These are phyloP conservation scores for Apophysomyces elegans DNA, from an alignment of 371 early-diverging fungal species.

Conservation along the genomic window DNA sequence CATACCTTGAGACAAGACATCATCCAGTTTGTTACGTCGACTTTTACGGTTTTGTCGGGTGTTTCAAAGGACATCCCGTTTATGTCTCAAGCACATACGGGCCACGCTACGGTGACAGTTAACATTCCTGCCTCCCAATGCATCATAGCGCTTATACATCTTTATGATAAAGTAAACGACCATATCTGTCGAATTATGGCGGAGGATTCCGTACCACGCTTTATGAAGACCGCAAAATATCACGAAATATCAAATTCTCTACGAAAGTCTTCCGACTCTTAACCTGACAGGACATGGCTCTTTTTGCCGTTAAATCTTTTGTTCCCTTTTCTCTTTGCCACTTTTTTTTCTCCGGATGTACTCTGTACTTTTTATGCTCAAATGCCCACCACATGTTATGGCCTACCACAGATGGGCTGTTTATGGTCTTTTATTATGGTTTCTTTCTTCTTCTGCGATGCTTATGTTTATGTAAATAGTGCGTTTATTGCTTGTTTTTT, in stretches of 20 bases:
- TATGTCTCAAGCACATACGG: slow-evolving; percentile 15
- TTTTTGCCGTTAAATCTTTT: too few relatives aligned
- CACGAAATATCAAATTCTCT: slow-evolving; percentile 20
- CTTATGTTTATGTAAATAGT: too few relatives aligned
- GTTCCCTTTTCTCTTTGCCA: too few relatives aligned
- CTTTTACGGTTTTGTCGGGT: slow-evolving; percentile 23
- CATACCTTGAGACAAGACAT: slow-evolving; percentile 47
- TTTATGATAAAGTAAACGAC: slow-evolving; percentile 66
- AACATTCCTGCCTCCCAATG: slow-evolving; percentile 17
- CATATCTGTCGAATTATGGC: slow-evolving; percentile 76
- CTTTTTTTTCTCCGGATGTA: too few relatives aligned
- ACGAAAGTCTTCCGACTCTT: slow-evolving; percentile 7
- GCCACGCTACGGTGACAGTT: slow-evolving; percentile 15
- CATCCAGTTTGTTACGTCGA: slow-evolving; percentile 34
- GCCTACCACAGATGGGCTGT: too few relatives aligned
- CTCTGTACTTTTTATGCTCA: too few relatives aligned
- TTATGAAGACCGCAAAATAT: slow-evolving; percentile 65
- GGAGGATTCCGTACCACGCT: slow-evolving; percentile 74
- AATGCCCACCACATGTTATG: too few relatives aligned
- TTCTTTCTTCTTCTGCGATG: too few relatives aligned
- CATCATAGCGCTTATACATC: slow-evolving; percentile 30
- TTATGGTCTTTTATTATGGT: too few relatives aligned
- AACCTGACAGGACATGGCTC: too few relatives aligned
- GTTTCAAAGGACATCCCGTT: slow-evolving; percentile 21
- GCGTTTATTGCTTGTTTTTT: not conserved